Conservation (phyloP, 257 asterid genomes). For the Rauvolfia tetraphylla region DNA sequence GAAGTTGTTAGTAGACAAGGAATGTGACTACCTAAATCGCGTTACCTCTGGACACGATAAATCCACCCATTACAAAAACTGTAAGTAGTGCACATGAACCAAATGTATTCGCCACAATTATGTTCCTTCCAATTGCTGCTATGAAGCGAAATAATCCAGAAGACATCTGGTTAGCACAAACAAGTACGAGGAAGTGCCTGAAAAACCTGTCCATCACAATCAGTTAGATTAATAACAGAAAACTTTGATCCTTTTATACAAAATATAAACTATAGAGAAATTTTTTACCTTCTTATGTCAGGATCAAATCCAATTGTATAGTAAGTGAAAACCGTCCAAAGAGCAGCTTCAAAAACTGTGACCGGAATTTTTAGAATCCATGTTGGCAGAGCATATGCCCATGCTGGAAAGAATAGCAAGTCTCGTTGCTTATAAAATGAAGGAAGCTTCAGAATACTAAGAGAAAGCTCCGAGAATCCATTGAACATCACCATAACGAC, state of each 20-base stretch:
- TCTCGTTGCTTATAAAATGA: slow-evolving; percentile 89
- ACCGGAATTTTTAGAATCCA: slow-evolving; percentile 79
- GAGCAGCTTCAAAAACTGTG: slow-evolving; percentile 59
- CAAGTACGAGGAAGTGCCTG: slow-evolving; percentile 55
- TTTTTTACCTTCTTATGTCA: slow-evolving; percentile 53
- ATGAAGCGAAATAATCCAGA: slow-evolving; percentile 80
- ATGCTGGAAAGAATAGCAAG: slow-evolving; percentile 74
- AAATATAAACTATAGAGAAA: neutral
- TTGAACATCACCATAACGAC: slow-evolving; percentile 78
- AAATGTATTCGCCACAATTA: slow-evolving; percentile 87
- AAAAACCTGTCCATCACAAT: slow-evolving; percentile 48
- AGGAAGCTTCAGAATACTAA: slow-evolving; percentile 79
- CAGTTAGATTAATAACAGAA: neutral
- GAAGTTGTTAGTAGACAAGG: neutral
- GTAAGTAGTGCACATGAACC: slow-evolving; percentile 84
- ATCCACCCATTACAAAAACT: slow-evolving; percentile 88
- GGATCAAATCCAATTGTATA: slow-evolving; percentile 90
- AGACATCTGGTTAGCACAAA: slow-evolving; percentile 85
- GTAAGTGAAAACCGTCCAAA: slow-evolving; percentile 80
- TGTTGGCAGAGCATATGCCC: slow-evolving; percentile 82
- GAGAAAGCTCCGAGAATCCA: slow-evolving; percentile 80
- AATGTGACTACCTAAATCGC: neutral
- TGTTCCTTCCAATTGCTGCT: slow-evolving; percentile 77
- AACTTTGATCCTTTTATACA: neutral
- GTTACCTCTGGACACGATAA: slow-evolving; percentile 76